These are phyloP conservation scores for Carex scoparia DNA, from an alignment of 176 grass and related monocot species.

Conservation along the genomic window DNA sequence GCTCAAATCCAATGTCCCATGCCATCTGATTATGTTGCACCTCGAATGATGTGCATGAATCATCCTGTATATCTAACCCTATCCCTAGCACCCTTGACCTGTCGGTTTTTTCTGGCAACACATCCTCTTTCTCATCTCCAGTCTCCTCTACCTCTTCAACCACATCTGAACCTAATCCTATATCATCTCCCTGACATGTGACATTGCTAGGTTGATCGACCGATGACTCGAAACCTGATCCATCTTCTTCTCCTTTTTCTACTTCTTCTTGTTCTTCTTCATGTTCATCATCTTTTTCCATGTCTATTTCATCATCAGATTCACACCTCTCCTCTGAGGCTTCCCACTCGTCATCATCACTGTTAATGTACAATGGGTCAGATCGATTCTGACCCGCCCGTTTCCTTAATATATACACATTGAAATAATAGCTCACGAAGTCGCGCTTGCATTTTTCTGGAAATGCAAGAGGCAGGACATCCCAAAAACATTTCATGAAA, in stretches of 20 bases:
- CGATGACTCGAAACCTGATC: conserved; percentile 62
- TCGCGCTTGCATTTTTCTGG: conserved; percentile 55
- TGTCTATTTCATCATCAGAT: conserved; percentile 37
- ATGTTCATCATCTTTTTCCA: conserved; percentile 35
- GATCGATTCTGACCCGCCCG: conserved; percentile 77
- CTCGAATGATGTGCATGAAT: conserved; percentile 80
- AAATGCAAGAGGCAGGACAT: conserved; percentile 55
- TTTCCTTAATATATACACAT: conserved; percentile 86
- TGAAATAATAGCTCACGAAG: conserved; percentile 83
- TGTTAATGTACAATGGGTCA: conserved; percentile 62
- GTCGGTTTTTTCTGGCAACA: neutral
- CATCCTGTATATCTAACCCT: conserved; percentile 50
- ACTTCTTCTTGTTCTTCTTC: conserved; percentile 33
- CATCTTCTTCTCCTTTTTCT: conserved; percentile 31
- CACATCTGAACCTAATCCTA: conserved; percentile 35
- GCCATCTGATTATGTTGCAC: conserved; percentile 43
- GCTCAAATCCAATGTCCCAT: conserved; percentile 51
- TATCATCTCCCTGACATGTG: conserved; percentile 21
- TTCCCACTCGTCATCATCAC: conserved; percentile 86
- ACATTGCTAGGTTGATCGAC: conserved; percentile 40
- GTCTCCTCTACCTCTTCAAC: conserved; percentile 26
- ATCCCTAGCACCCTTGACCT: neutral
- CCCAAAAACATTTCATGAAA: conserved; percentile 66
- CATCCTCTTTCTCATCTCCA: conserved; percentile 8
- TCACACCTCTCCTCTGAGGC: conserved; percentile 55